Base-by-base conservation (phyloP, 305 asterid genomes). In the Fraxinus xanthoxyloides region DNA sequence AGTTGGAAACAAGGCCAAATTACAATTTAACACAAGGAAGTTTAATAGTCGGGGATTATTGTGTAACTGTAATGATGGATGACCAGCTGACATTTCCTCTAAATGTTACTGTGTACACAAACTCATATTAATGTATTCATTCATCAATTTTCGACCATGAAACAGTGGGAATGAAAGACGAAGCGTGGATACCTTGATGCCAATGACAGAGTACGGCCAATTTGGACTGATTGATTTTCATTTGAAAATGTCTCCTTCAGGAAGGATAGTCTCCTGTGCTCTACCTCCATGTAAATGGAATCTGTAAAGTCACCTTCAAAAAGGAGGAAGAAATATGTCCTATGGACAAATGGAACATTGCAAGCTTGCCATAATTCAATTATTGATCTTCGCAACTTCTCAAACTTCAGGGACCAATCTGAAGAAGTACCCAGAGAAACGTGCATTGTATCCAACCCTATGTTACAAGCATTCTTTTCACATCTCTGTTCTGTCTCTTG, bases 261-360 rank as follows among this genome's bases (percentile, higher is more conserved):
- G 87, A 88, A 93, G 79, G 93, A 85, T 35, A 94, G 91, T 78
- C 98, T 88, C 87, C 98, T 86, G 63, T 89, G 87, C 85, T 93
- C 98, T 10, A 94, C 95, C 90, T 94, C 98, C 92, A 94, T 89
- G 87, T 93, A 94, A 82, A 94, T 91, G 82, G 96, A 94, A 86
- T 93, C 98, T 67, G 88, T 87, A 5, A 85, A 87, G 76, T 92
- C 96, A 13, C 97, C 97, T 84, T 90, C 92, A 76, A 94, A 84
- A 69, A 94, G 96, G 89, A 94, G 88, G 92, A 92, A 86, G 88
- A 94, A 93, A 85, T 94, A 94, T 79, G 98, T 93, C 75, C 98
- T 82, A 80, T 93, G 96, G 85, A 94, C 88, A 88, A 94, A 85
- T 51, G 98, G 90, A 77, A 94, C 90, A 84, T 89, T 86, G 92